These are phyloP conservation scores for Quercus lobata DNA, from an alignment of 331 rosid species.

Conservation along the genomic window DNA sequence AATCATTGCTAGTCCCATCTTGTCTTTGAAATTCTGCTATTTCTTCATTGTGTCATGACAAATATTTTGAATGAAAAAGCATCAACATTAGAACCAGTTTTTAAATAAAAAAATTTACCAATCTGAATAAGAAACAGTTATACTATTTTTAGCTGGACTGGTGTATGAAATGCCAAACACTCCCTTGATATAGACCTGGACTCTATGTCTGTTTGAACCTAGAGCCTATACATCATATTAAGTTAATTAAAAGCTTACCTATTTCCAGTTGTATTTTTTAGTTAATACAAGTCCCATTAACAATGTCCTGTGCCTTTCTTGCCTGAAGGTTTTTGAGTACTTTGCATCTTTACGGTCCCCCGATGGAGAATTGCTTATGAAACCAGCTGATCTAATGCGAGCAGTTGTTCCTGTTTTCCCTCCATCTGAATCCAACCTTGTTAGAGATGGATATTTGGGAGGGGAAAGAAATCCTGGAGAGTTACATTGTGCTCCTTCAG, in stretches of 20 bases:
- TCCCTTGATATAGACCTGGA: background rate
- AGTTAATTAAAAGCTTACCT: background rate
- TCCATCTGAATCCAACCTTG: constrained; percentile 89
- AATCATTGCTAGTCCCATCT: no score
- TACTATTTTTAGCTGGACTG: no score
- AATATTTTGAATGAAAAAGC: no score
- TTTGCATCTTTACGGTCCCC: constrained; percentile 66
- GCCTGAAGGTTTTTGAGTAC: constrained; percentile 78
- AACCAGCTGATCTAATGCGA: constrained; percentile 83
- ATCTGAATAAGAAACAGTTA: no score
- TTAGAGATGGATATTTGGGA: constrained; percentile 78
- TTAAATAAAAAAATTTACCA: no score
- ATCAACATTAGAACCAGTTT: no score
- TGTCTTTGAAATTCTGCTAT: no score
- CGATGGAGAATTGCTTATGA: constrained; percentile 75
- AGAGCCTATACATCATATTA: background rate
- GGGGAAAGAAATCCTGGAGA: constrained; percentile 92
- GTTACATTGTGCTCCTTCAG: constrained; percentile 61
- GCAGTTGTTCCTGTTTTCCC: constrained; percentile 97
- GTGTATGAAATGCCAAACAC: no score
- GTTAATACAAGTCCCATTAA: constrained; percentile 11
- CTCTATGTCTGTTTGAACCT: background rate
- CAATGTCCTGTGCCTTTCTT: constrained; percentile 20
- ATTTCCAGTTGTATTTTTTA: background rate
- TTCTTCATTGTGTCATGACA: no score